Percentiles rank a stretch among this genome's conserved stretches.
Conservation (phyloP, 805 yeast species). For the Starmerella ratchasimensis region DNA sequence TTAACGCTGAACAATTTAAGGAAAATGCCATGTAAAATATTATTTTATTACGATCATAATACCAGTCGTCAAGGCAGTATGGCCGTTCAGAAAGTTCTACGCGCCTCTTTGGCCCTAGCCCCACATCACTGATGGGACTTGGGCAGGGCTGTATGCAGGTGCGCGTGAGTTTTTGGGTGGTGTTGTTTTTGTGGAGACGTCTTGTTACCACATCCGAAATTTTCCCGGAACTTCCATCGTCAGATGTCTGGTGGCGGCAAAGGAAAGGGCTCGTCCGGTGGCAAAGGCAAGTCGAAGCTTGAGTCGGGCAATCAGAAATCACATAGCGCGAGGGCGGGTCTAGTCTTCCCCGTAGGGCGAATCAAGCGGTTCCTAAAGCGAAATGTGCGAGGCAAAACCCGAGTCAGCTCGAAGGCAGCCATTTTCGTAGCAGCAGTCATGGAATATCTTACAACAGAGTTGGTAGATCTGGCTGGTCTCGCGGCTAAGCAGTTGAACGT, state of each 20-base stretch:
- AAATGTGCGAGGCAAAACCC: slow-evolving; percentile 72
- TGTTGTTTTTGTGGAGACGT: too few relatives aligned
- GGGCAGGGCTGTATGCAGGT: too few relatives aligned
- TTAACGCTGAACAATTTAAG: too few relatives aligned
- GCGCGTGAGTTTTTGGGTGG: too few relatives aligned
- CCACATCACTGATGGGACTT: slow-evolving; percentile 1
- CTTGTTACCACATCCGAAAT: too few relatives aligned
- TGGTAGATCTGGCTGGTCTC: slow-evolving; percentile 94
- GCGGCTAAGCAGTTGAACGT: slow-evolving; percentile 99
- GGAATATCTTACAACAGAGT: slow-evolving; percentile 96
- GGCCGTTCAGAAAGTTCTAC: too few relatives aligned
- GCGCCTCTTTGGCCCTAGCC: neutral
- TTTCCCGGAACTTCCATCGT: too few relatives aligned
- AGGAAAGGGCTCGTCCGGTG: slow-evolving; percentile 90
- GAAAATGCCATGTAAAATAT: too few relatives aligned
- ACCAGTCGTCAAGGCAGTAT: too few relatives aligned
- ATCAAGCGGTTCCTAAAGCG: slow-evolving; percentile 90
- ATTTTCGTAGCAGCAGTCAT: slow-evolving; percentile 89
- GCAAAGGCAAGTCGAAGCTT: slow-evolving; percentile 69
- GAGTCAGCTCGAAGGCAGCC: slow-evolving; percentile 99
- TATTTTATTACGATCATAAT: too few relatives aligned
- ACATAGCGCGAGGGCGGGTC: slow-evolving; percentile 50
- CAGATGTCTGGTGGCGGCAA: slow-evolving; percentile 8
- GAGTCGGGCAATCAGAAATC: slow-evolving; percentile 16
- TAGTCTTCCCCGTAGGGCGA: slow-evolving; percentile 99